These are phyloP conservation scores for Rhizopus sp. DNA, from an alignment of 371 early-diverging fungal genomes.

Conservation along the genomic window DNA sequence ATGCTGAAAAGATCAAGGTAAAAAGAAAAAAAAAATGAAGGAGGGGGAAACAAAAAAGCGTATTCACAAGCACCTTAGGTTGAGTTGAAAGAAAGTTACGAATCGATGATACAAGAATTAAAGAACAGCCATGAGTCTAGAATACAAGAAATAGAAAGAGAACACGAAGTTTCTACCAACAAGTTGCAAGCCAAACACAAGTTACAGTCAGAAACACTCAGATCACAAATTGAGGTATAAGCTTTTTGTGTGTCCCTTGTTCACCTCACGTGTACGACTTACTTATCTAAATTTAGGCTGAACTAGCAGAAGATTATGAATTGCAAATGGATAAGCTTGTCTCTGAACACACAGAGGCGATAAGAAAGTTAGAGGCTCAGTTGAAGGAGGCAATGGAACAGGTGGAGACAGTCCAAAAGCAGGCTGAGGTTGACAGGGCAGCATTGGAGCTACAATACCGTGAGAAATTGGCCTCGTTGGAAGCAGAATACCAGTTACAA, in stretches of 20 bases:
- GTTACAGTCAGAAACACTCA: constrained; percentile 17
- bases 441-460: constrained; percentile 16
- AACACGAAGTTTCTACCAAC: constrained; percentile 12
- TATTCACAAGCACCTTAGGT: constrained; percentile 6
- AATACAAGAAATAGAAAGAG: constrained; percentile 9
- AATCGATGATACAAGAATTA: constrained; percentile 16
- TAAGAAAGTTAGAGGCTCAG: constrained; percentile 11
- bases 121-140: constrained; percentile 15
- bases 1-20: constrained; percentile 29
- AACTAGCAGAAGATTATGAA: constrained; percentile 24
- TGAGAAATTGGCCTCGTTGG: constrained; percentile 12
- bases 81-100: constrained; percentile 19
- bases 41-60: neutral
- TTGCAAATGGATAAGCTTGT: constrained; percentile 20
- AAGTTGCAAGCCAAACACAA: constrained; percentile 10
- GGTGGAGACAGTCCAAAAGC: constrained; percentile 3
- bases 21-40: neutral
- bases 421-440: constrained; percentile 10
- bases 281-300: constrained; percentile 15
- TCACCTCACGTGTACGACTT: neutral
- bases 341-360: constrained; percentile 19
- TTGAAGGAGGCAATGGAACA: constrained; percentile 7
- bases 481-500: constrained; percentile 15
- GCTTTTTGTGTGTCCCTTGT: neutral
- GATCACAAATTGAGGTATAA: constrained; percentile 27